phyloP scores from a whole-genome alignment of 2,329 filamentous ascomycete species.

The Fusarium buxicola region DNA sequence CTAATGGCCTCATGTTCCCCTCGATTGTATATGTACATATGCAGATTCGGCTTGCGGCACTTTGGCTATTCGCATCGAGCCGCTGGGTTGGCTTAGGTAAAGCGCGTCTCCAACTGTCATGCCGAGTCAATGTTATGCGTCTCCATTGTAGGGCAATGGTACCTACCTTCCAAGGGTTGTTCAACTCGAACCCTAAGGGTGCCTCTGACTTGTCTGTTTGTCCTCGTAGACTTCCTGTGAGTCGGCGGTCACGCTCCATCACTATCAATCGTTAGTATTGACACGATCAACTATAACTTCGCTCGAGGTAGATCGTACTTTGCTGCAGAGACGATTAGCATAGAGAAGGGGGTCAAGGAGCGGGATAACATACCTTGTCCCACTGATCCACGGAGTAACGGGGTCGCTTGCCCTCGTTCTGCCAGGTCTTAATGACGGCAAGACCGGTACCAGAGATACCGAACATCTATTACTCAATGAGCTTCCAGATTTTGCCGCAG shows the following conservation, averaged over 20 bases:
- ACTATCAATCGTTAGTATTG: constrained; percentile 54
- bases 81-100: constrained; percentile 52
- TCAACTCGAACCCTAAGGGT: constrained; percentile 70
- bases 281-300: neutral
- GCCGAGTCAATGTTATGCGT: constrained; percentile 1
- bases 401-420: constrained; percentile 70
- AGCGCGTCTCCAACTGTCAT: constrained; percentile 65
- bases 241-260: constrained; percentile 73
- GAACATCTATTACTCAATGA: constrained; percentile 67
- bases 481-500: constrained; percentile 21
- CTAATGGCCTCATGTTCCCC: constrained; percentile 11
- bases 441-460: constrained; percentile 69
- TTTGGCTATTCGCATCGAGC: constrained; percentile 21
- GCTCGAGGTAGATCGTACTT: constrained; percentile 57
- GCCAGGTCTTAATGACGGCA: constrained; percentile 66
- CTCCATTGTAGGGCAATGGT: neutral
- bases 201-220: constrained; percentile 67
- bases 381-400: constrained; percentile 72
- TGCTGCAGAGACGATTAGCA: constrained; percentile 59
- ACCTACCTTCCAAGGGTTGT: constrained; percentile 73
- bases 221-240: constrained; percentile 69
- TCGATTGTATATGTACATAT: constrained; percentile 40
- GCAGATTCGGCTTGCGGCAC: constrained; percentile 18
- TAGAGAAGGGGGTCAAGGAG: neutral
- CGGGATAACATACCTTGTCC: constrained; percentile 64